These are phyloP conservation scores for Leishmania mexicana DNA, from an alignment of 208 protist genomes.

Conservation along the genomic window DNA sequence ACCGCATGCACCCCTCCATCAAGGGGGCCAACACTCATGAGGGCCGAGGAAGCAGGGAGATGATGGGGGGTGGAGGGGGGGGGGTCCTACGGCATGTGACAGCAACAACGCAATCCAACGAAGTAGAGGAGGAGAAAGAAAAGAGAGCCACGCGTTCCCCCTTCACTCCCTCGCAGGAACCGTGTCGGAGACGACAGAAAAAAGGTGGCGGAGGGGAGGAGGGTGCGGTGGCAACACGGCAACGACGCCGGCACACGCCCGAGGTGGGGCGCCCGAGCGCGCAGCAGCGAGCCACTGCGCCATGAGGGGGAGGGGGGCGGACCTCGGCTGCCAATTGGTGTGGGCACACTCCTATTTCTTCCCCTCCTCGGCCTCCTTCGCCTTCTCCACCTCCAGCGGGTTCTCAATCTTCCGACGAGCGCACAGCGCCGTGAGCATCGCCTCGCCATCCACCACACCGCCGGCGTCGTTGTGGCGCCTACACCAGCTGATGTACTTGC, in stretches of 20 bases:
- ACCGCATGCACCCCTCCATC: background rate
- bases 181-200: background rate
- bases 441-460: constrained; percentile 65
- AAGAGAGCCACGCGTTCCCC: background rate
- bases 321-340: too few species aligned
- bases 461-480: constrained; percentile 66
- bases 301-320: background rate
- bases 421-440: constrained; percentile 62
- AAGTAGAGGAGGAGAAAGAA: background rate
- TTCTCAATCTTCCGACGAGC: constrained; percentile 44
- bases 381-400: constrained; percentile 24
- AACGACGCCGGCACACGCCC: background rate
- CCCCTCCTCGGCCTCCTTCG: background rate
- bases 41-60: background rate
- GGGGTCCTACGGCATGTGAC: background rate
- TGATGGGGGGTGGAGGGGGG: background rate
- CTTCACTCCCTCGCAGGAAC: background rate
- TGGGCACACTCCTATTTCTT: background rate
- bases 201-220: too few species aligned
- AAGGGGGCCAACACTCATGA: background rate
- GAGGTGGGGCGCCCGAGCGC: background rate
- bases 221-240: background rate
- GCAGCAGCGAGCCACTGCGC: background rate
- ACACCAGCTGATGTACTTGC: constrained; percentile 92
- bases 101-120: background rate